Percentiles rank a stretch among this genome's conserved stretches.
Evolutionary conservation across 2,329 filamentous ascomycete species (phyloP).

Genomic region (Fusarium incarnatum): DNA sequence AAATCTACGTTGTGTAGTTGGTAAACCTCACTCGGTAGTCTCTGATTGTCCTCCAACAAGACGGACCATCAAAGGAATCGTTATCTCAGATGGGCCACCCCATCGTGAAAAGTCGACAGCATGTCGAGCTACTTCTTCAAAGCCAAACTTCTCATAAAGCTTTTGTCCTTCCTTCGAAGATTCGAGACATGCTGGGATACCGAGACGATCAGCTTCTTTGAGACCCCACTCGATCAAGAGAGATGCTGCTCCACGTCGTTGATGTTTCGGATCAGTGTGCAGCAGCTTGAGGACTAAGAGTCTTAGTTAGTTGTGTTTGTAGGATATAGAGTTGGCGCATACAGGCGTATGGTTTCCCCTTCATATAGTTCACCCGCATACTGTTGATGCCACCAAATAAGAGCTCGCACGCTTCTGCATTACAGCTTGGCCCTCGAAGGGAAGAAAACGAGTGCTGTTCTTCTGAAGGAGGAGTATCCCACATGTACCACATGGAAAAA

Average conservation of each 20-base stretch:
- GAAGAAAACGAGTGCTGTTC: slow-evolving; percentile 37
- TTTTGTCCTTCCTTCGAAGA: slow-evolving; percentile 48
- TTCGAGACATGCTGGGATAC: slow-evolving; percentile 54
- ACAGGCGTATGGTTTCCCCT: slow-evolving; percentile 52
- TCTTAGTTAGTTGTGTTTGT: neutral
- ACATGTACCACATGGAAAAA: neutral
- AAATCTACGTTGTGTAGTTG: no score
- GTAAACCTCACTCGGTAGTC: neutral
- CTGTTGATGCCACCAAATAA: slow-evolving; percentile 50
- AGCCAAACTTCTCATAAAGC: slow-evolving; percentile 54
- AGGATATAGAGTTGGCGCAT: slow-evolving; percentile 27
- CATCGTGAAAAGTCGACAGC: slow-evolving; percentile 47
- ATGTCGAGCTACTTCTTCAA: slow-evolving; percentile 45
- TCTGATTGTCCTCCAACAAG: neutral
- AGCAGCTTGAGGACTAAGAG: slow-evolving; percentile 53
- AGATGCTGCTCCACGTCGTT: slow-evolving; percentile 51
- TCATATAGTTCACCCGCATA: slow-evolving; percentile 48
- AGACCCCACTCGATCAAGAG: slow-evolving; percentile 52
- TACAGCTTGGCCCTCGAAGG: slow-evolving; percentile 47
- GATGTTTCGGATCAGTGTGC: slow-evolving; percentile 54
- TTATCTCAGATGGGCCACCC: slow-evolving; percentile 1
- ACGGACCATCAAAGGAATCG: neutral
- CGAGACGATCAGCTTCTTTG: slow-evolving; percentile 52
- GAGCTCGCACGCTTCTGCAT: slow-evolving; percentile 50
- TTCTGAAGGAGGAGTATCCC: neutral